These are phyloP conservation scores for Elsinoe australis DNA, from an alignment of 2,329 filamentous ascomycete genomes.

Conservation along the genomic window DNA sequence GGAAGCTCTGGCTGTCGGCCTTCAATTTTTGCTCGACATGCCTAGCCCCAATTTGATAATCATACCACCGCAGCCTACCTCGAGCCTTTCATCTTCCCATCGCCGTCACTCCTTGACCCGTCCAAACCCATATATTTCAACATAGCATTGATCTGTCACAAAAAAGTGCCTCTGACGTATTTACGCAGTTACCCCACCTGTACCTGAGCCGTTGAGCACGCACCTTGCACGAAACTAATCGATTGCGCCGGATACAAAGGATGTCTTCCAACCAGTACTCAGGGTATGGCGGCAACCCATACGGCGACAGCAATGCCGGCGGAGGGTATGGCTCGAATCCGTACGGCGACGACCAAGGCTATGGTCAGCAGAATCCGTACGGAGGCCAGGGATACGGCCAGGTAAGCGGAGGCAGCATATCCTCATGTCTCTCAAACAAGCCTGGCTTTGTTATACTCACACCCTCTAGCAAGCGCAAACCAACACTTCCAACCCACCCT, in stretches of 20 bases:
- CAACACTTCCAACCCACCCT: constrained; percentile 30
- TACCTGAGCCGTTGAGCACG: constrained; percentile 1
- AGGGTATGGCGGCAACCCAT: constrained; percentile 54
- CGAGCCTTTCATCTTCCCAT: too few species aligned
- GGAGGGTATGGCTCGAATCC: constrained; percentile 32
- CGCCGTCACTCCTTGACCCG: too few species aligned
- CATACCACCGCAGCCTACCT: not conserved
- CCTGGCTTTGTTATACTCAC: constrained; percentile 16
- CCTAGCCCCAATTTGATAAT: not conserved
- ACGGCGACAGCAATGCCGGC: constrained; percentile 53
- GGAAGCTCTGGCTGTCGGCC: not conserved
- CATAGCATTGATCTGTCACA: too few species aligned
- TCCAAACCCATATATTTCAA: too few species aligned
- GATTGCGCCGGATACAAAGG: not conserved
- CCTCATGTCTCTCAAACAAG: constrained; percentile 2
- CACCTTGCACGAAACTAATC: not conserved
- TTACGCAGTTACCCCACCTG: too few species aligned
- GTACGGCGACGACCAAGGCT: constrained; percentile 33
- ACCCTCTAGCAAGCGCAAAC: constrained; percentile 30
- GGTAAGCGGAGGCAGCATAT: not conserved
- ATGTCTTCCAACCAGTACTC: constrained; percentile 59
- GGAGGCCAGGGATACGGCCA: not conserved
- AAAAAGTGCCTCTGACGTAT: too few species aligned
- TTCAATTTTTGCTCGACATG: too few species aligned
- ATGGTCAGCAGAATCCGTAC: too few species aligned